Conservation (phyloP, 1,284 basidiomycete genomes). For the Abortiporus biennis region DNA sequence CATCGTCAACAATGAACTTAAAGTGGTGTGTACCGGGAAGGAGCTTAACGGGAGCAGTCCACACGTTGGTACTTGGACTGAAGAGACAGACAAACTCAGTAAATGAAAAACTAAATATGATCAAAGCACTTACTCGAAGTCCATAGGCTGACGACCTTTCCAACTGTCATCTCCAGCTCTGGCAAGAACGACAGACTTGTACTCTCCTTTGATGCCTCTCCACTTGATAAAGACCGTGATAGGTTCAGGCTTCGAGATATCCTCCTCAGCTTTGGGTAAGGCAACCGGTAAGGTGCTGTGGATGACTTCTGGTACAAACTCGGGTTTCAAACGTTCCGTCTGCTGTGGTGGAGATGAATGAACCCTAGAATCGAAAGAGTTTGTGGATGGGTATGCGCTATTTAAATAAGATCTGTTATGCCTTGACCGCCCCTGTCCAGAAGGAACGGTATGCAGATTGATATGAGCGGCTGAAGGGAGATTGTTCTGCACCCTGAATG, state of each 20-base stretch:
- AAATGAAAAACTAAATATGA: constrained; percentile 2
- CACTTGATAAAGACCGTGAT: constrained; percentile 56
- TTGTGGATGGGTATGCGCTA: constrained; percentile 34
- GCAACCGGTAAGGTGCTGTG: constrained; percentile 58
- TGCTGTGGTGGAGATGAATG: constrained; percentile 22
- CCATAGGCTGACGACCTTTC: constrained; percentile 61
- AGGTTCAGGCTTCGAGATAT: constrained; percentile 28
- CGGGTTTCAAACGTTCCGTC: constrained; percentile 20
- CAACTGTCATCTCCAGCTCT: constrained; percentile 69
- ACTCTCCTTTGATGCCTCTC: no score
- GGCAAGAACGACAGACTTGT: constrained; percentile 54
- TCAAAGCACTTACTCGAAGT: constrained; percentile 43
- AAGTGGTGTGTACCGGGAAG: constrained; percentile 93
- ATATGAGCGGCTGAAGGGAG: constrained; percentile 28
- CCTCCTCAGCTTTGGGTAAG: constrained; percentile 35
- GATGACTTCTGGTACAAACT: constrained; percentile 51
- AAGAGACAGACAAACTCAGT: constrained; percentile 1
- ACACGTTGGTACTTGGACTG: constrained; percentile 31
- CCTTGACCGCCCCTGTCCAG: constrained; percentile 15
- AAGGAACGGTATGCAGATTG: constrained; percentile 16
- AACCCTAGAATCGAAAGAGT: constrained; percentile 32
- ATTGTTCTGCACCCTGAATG: constrained; percentile 27
- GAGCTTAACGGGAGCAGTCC: constrained; percentile 48
- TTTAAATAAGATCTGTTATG: constrained; percentile 29
- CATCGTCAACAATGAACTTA: constrained; percentile 94